phyloP scores from a whole-genome alignment of 2,329 filamentous ascomycete species.

The Fonsecaea erecta region DNA sequence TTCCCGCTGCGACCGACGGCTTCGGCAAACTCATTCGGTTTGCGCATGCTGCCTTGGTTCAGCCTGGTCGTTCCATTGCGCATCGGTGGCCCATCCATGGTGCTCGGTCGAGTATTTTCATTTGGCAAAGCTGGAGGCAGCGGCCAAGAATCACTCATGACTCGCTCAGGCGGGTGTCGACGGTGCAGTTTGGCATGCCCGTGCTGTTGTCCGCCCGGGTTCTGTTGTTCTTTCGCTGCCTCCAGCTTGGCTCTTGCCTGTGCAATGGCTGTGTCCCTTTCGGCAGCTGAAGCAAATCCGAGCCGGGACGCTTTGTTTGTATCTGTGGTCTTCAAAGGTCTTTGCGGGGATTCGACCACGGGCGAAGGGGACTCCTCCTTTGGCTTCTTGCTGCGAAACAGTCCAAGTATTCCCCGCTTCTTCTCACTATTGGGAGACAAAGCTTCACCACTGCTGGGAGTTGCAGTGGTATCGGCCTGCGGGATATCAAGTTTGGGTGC shows the following conservation, averaged over 20 bases:
- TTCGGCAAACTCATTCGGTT: constrained; percentile 16
- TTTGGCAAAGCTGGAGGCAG: constrained; percentile 42
- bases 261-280: constrained; percentile 67
- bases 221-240: constrained; percentile 26
- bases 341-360: constrained; percentile 16
- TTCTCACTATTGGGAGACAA: constrained; percentile 44
- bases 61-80: constrained; percentile 29
- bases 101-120: constrained; percentile 36
- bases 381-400: constrained; percentile 67
- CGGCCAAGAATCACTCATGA: constrained; percentile 55
- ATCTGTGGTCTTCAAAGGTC: constrained; percentile 53
- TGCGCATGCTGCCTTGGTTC: constrained; percentile 31
- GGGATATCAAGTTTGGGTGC: constrained; percentile 37
- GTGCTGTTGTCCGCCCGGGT: constrained; percentile 35
- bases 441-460: constrained; percentile 37
- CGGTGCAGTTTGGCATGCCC: constrained; percentile 54
- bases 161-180: constrained; percentile 45
- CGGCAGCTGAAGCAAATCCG: constrained; percentile 49
- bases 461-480: constrained; percentile 43
- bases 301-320: constrained; percentile 61
- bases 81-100: constrained; percentile 36
- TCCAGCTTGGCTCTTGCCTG: constrained; percentile 58
- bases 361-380: constrained; percentile 43
- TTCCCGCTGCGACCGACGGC: constrained; percentile 43
- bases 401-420: constrained; percentile 51